These are phyloP conservation scores for Xylariaceae sp. DNA, from an alignment of 2,329 filamentous ascomycete genomes.

Conservation along the genomic window DNA sequence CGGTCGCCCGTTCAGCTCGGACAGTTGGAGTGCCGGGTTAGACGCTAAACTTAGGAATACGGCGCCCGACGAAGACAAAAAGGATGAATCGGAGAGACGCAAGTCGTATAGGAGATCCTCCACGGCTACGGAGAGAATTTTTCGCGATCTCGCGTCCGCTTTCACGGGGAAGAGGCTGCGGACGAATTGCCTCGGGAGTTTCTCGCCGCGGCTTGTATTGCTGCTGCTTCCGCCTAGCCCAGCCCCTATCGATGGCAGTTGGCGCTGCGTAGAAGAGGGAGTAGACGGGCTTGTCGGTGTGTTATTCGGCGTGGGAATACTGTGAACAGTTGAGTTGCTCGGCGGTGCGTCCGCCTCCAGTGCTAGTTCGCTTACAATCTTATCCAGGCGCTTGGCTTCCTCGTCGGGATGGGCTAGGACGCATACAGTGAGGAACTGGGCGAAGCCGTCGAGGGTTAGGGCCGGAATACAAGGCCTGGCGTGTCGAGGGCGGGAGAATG, in stretches of 20 bases:
- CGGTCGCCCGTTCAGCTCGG: constrained; percentile 13
- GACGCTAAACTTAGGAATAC: too few relatives aligned
- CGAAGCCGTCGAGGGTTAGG: constrained; percentile 64
- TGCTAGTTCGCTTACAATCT: constrained; percentile 65
- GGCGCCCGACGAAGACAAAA: background rate
- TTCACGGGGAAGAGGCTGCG: constrained; percentile 64
- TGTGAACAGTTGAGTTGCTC: background rate
- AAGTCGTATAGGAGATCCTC: constrained; percentile 37
- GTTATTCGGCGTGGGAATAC: background rate
- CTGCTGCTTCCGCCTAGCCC: background rate
- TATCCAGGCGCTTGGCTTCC: constrained; percentile 66
- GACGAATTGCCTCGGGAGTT: constrained; percentile 75
- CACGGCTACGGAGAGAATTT: constrained; percentile 58
- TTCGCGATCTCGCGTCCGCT: constrained; percentile 53
- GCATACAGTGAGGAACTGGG: constrained; percentile 66
- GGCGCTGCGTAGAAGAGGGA: constrained; percentile 30
- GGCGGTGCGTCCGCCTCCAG: constrained; percentile 45
- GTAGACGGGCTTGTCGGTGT: background rate
- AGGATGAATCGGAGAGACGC: constrained; percentile 3
- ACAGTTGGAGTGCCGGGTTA: background rate
- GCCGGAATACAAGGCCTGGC: constrained; percentile 55
- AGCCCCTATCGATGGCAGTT: background rate
- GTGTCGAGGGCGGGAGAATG: constrained; percentile 9
- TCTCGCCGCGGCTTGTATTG: constrained; percentile 61
- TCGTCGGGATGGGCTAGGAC: constrained; percentile 72